These are phyloP conservation scores for Crucihimalaya himalaica DNA, from an alignment of 345 rosid species.

Conservation along the genomic window DNA sequence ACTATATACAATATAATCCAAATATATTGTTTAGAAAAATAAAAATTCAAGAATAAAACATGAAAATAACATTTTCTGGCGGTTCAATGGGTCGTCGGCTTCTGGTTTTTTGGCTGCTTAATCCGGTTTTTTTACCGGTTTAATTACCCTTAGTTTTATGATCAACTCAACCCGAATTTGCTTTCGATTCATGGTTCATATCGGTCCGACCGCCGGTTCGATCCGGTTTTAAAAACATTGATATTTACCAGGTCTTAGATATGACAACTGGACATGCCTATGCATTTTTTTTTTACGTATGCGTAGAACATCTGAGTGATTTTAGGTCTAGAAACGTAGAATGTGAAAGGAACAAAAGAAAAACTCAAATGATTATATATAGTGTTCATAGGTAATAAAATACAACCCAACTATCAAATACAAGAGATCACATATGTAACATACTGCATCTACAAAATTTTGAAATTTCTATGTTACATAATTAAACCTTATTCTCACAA, in stretches of 20 bases:
- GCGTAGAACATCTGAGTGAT: background rate
- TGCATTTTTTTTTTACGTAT: background rate
- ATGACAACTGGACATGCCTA: background rate
- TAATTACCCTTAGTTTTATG: too few species aligned
- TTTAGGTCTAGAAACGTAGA: background rate
- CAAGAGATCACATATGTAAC: slow-evolving; percentile 6
- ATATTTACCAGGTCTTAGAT: background rate
- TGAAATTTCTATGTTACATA: slow-evolving; percentile 13
- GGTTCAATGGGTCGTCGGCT: too few species aligned
- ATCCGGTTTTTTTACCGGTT: too few species aligned
- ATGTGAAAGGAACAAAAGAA: background rate
- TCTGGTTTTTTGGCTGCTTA: too few species aligned
- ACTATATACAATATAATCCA: too few species aligned
- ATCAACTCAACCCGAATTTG: too few species aligned
- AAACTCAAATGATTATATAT: background rate
- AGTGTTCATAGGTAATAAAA: background rate
- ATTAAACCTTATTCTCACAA: background rate
- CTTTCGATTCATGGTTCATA: too few species aligned
- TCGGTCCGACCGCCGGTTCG: too few species aligned
- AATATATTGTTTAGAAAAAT: too few species aligned
- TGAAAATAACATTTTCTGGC: too few species aligned
- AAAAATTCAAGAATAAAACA: too few species aligned
- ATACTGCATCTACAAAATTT: slow-evolving; percentile 21
- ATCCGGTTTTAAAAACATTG: too few species aligned
- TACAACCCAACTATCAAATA: slow-evolving; percentile 10